Base-by-base conservation (phyloP, 2,329 filamentous ascomycete genomes). In the Pseudogymnoascus sp. region DNA sequence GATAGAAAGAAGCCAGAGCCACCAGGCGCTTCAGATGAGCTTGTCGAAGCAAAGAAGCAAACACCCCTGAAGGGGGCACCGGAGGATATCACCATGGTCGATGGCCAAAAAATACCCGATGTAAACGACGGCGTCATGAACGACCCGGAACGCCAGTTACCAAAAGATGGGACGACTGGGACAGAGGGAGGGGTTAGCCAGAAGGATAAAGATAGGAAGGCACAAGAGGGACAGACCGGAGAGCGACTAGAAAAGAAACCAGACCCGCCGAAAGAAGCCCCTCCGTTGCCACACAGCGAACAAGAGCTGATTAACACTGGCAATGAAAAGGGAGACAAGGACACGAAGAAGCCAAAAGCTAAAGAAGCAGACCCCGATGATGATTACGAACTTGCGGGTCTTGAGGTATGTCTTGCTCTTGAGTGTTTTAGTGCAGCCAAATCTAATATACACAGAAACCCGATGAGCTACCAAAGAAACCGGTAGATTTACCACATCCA, bases 181-280 rank as follows among this genome's bases (percentile, higher is more conserved):
- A 96, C 90, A 1, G 90, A 93, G 72, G 93, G 92, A 11, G 93
- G 93, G 61, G 90, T 97, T 43, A 91, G 88, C 25, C 89, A 93
- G 73, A 96, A 96, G 76, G 86, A 87, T 69, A 95, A 91, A 78
- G 87, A 86, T 59, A 83, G 85, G 65, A 88, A 89, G 71, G 82
- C 83, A 38, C 82, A 88, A 68, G 88, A 91, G 74, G 83, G 81
- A 64, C 81, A 83, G 72, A 87, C 82, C 3, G 87, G 82, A 68
- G 84, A 82, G 74, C 90, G 83, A 75, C 75, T 80, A 34, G 84
- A 89, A 71, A 93, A 92, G 73, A 87, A 86, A 65, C 93, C 93
- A 3, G 88, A 90, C 67, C 84, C 88, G 3, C 93, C 93, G 12
- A 96, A 96, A 75, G 91, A 93, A 72, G 88, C 87, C 18, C 91